Base-by-base conservation (phyloP, 495 filamentous ascomycete species). In the Xylaria cubensis region DNA sequence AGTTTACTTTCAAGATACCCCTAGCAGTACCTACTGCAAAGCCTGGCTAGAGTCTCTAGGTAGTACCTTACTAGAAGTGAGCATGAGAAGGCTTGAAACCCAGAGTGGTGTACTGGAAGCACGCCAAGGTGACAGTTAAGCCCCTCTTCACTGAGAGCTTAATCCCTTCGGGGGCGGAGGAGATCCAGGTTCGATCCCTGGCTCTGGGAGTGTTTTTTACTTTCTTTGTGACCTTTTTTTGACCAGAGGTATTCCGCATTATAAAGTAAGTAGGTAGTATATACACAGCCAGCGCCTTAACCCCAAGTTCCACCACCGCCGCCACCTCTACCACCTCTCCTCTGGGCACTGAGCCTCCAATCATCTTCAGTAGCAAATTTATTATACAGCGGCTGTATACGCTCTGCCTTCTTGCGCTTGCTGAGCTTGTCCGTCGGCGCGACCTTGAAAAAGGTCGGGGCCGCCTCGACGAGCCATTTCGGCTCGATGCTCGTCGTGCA, bases 371-470 rank as follows among this genome's bases (percentile, higher is more conserved):
- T 88, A 9, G 83, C 87, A 81, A 93, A 98, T 75, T 93, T 90
- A 79, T 98, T 98, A 78, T 98, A 94, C 81, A 99, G 78, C 66
- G 96, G 96, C 82, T 97, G 92, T 53, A 99, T 98, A 42, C 94
- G 86, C 86, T 98, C 96, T 0, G 93, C 94, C 84, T 93, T 94
- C 87, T 97, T 95, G 74, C 96, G 84, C 85, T 97, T 97, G 36
- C 91, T 94, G 69, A 99, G 83, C 71, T 91, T 88, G 78, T 97
- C 94, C 19, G 91, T 97, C 24, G 93, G 92, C 59, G 96, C 96
- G 10, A 99, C 93, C 86, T 97, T 97, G 88, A 99, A 99, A 88
- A 98, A 98, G 0, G 94, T 97, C 19, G 96, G 96, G 32, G 96
- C 96, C 12, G 94, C 95, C 71, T 97, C 94, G 12, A 98, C 95